Evolutionary conservation across 1,139 yeast genomes (phyloP), one percentile per base, ranked within the genome.

Genomic region (Geotrichum cucujoidarum): DNA sequence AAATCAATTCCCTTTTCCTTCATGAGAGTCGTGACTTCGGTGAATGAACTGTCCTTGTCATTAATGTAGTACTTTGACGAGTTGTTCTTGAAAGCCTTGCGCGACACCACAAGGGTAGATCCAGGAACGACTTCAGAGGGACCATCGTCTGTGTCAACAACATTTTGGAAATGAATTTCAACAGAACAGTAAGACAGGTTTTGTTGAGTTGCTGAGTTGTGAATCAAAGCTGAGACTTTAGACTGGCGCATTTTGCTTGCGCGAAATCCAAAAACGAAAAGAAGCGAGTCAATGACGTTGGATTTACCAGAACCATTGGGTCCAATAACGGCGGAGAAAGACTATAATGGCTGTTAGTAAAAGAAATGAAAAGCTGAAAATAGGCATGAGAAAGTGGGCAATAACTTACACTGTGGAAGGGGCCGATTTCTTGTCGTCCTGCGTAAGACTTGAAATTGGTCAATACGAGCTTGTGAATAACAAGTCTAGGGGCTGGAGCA

Each of bases 291-390:
- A 55, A 94, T 94, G 34, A 94, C 98, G 63, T 94, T 94, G 11
- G 97, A 90, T 66, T 92, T 92, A 7, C 98, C 98, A 35, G 95
- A 86, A 25, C 99, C 99, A 64, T 94, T 94, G 4, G 98, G 98
- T 0, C 99, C 99, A n/a, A 94, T 97, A 10, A 94, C 95, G 0
- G 99, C 97, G 7, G 96, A 87, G 63, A 94, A 94, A 1, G 95
- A 87, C 39, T 89, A 71, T 10, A 40, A 10, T 17, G 22, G 48
- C n/a, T n/a, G n/a, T 52, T 48, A 53, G 53, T 30, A 35, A 20
- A 18, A 4, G 35, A 18, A 14, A 24, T 24, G 31, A 35, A 14
- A 20, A 41, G n/a, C n/a, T n/a, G n/a, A n/a, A 17, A 16, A 40
- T 30, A 33, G 11, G 10, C 11, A 21, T 24, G 6, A n/a, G n/a